phyloP scores from a whole-genome alignment of 164 flowering plant species.

The Umbilicus rupestris region DNA sequence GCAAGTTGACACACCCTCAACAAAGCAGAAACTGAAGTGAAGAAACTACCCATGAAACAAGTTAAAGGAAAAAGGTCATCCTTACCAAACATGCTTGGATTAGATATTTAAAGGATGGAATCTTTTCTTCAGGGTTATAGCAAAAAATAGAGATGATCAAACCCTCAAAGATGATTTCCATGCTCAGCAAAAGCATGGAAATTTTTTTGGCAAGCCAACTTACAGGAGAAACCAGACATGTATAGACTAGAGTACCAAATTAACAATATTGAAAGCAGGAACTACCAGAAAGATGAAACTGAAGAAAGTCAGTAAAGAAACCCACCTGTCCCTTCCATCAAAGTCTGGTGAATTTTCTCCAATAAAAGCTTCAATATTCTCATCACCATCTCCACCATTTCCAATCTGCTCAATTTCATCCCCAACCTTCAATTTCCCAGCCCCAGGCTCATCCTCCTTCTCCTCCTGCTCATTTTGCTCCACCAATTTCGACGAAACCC shows the following conservation, averaged over 20 bases:
- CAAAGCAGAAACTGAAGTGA: not conserved
- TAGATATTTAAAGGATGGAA: not conserved
- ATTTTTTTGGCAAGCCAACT: too few species aligned
- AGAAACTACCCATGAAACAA: not conserved
- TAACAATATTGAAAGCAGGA: not conserved
- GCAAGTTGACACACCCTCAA: not conserved
- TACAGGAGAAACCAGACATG: too few species aligned
- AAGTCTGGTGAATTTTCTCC: conserved; percentile 38
- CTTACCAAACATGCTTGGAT: not conserved
- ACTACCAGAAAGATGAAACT: not conserved
- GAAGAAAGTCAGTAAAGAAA: not conserved
- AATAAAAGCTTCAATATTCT: conserved; percentile 26
- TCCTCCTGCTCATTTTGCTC: conserved; percentile 10
- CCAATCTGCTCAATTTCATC: conserved; percentile 9
- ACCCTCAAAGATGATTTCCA: too few species aligned
- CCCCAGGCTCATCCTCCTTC: not conserved
- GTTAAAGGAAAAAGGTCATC: not conserved
- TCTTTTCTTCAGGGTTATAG: not conserved
- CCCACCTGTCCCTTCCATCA: conserved; percentile 42
- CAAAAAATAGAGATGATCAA: too few species aligned
- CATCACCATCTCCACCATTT: conserved; percentile 12
- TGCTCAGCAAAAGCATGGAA: not conserved
- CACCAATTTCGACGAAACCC: conserved; percentile 4
- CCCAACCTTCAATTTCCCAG: conserved; percentile 10
- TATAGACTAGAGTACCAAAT: too few species aligned